phyloP scores from a whole-genome alignment of 176 grass and related monocot genomes.

The Musa troglodytarum region DNA sequence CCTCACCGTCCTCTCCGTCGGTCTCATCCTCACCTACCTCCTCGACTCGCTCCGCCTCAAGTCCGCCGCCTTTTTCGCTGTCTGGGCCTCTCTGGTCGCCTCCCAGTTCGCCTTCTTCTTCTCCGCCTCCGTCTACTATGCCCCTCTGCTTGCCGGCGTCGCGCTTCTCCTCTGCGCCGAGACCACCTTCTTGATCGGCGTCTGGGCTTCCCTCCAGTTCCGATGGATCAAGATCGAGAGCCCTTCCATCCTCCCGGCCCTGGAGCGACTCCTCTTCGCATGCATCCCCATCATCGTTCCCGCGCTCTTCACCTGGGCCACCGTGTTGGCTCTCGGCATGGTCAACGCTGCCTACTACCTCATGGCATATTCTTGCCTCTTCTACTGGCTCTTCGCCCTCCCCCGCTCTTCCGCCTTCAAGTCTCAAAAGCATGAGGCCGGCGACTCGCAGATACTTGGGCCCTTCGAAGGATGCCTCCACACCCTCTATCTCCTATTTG shows the following conservation, averaged over 20 bases:
- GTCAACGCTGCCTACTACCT: constrained; percentile 74
- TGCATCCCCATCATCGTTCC: constrained; percentile 62
- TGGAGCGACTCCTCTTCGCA: constrained; percentile 79
- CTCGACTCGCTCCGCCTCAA: constrained; percentile 60
- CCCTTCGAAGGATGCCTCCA: constrained; percentile 77
- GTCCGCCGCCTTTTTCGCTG: constrained; percentile 63
- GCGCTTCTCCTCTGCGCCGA: constrained; percentile 84
- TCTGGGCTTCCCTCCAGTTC: constrained; percentile 93
- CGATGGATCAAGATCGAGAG: constrained; percentile 99
- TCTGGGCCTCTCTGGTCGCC: constrained; percentile 64
- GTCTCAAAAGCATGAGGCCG: constrained; percentile 45
- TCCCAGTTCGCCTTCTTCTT: constrained; percentile 88
- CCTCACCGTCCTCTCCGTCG: constrained; percentile 57
- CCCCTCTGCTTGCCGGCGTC: constrained; percentile 54
- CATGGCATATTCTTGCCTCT: constrained; percentile 58
- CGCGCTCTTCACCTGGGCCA: constrained; percentile 74
- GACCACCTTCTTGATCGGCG: constrained; percentile 85
- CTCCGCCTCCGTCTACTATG: constrained; percentile 57
- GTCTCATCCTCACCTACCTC: constrained; percentile 66
- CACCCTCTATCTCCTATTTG: constrained; percentile 64
- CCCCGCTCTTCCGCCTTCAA: constrained; percentile 71
- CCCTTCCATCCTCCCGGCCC: constrained; percentile 57
- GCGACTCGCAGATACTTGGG: constrained; percentile 51
- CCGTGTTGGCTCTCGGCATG: constrained; percentile 78
- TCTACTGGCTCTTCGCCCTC: constrained; percentile 95